Evolutionary conservation across 495 filamentous ascomycete genomes (phyloP).

Genomic region (Tirmania nivea): DNA sequence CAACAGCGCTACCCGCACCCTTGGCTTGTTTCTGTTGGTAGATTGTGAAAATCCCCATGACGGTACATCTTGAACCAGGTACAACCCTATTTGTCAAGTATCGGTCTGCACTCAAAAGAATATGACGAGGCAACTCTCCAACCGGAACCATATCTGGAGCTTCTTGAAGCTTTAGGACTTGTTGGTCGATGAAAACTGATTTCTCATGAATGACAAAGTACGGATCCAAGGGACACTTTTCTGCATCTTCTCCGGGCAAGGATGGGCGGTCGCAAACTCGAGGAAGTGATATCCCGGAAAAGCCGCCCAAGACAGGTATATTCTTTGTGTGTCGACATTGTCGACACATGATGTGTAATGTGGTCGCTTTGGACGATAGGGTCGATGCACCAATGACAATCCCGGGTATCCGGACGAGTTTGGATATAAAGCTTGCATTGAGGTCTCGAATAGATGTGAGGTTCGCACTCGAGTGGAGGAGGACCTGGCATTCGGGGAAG

Average conservation of each 20-base stretch:
- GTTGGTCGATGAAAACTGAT: conserved; percentile 89
- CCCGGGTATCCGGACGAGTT: conserved; percentile 85
- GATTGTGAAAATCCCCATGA: conserved; percentile 96
- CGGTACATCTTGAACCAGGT: conserved; percentile 78
- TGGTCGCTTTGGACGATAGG: conserved; percentile 83
- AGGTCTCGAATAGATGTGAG: conserved; percentile 86
- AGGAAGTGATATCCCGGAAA: conserved; percentile 65
- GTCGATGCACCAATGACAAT: conserved; percentile 97
- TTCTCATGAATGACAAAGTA: conserved; percentile 91
- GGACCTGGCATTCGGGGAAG: conserved; percentile 80
- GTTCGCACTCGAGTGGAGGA: conserved; percentile 77
- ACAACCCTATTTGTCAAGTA: conserved; percentile 94
- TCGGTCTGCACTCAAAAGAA: conserved; percentile 81
- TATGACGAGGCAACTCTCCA: conserved; percentile 85
- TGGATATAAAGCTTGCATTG: conserved; percentile 77
- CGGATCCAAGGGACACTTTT: conserved; percentile 75
- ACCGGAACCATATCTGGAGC: conserved; percentile 96
- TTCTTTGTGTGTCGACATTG: conserved; percentile 57
- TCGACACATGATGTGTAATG: conserved; percentile 69
- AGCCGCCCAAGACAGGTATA: conserved; percentile 57
- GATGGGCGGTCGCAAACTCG: conserved; percentile 42
- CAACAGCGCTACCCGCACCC: conserved; percentile 58
- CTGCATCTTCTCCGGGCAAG: conserved; percentile 20
- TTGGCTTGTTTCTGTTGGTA: conserved; percentile 81
- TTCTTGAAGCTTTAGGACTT: conserved; percentile 95